A percentile compares a stretch with the other conserved stretches of the same genome.
These are phyloP conservation scores for Sordariomycetes sp. DNA, from an alignment of 2,329 filamentous ascomycete species.

Conservation along the genomic window DNA sequence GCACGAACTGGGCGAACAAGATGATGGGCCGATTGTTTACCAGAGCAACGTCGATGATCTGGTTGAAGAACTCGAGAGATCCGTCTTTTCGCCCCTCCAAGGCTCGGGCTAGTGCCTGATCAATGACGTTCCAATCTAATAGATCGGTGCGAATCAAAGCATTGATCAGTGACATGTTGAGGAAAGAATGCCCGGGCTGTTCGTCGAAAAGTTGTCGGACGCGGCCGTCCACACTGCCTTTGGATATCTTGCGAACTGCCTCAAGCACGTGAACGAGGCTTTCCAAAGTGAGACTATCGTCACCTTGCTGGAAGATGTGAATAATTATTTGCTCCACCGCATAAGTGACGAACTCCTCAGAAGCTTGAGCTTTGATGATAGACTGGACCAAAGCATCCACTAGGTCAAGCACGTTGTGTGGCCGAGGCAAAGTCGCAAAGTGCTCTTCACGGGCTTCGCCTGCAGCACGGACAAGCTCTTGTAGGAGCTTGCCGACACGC, in stretches of 20 bases:
- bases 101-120: conserved; percentile 63
- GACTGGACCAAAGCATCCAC: conserved; percentile 53
- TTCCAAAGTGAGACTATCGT: conserved; percentile 49
- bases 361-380: conserved; percentile 54
- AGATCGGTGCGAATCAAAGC: conserved; percentile 51
- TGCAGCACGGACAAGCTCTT: conserved; percentile 46
- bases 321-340: conserved; percentile 51
- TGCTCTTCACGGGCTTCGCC: conserved; percentile 48
- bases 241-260: conserved; percentile 50
- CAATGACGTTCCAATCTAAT: conserved; percentile 55
- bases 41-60: conserved; percentile 68
- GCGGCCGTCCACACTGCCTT: conserved; percentile 42
- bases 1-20: conserved; percentile 76
- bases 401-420: conserved; percentile 51
- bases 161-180: conserved; percentile 48
- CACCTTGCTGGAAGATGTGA: conserved; percentile 44
- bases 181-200: conserved; percentile 44
- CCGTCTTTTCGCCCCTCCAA: conserved; percentile 61
- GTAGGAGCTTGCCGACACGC: conserved; percentile 46
- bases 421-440: conserved; percentile 47
- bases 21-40: conserved; percentile 70
- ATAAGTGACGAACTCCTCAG: conserved; percentile 49
- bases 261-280: conserved; percentile 54
- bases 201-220: conserved; percentile 48
- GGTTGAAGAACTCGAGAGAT: conserved; percentile 71